Base-by-base conservation (phyloP, 2,329 filamentous ascomycete species). In the Lecanicillium sp. region DNA sequence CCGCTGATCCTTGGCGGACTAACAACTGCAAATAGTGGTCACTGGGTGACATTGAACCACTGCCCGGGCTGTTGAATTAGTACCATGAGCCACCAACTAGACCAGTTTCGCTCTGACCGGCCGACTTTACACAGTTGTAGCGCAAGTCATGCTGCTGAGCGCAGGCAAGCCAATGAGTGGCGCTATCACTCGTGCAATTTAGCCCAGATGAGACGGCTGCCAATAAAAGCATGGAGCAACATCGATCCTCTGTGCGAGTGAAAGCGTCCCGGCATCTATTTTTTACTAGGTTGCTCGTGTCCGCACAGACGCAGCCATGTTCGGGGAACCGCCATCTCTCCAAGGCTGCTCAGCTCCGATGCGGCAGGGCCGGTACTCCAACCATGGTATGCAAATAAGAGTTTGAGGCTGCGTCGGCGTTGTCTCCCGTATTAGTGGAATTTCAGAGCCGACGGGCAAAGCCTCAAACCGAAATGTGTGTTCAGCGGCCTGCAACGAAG, bases 401-500 rank as follows among this genome's bases (percentile, higher is more conserved):
- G 32, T 38, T 30, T 45, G 42, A 30, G 43, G 24, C 20, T 19
- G 15, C 35, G 14, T 46, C 33, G 12, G 43, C n/a, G n/a, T n/a
- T 37, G 24, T 30, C 30, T 27, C n/a, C 8, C 33, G 20, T 4
- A 30, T 15, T 36, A n/a, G 30, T 21, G 30, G 30, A 35, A 33
- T 44, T 14, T 35, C 3, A 19, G 12, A 15, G 17, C 20, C 30
- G 14, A 23, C 27, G 11, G 32, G 32, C 21, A 36, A 14, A 23
- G 12, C n/a, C n/a, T n/a, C n/a, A n/a, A n/a, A n/a, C n/a, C n/a
- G n/a, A n/a, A n/a, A n/a, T n/a, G n/a, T n/a, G n/a, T n/a, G n/a
- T n/a, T n/a, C n/a, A n/a, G n/a, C n/a, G n/a, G n/a, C n/a, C n/a
- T n/a, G n/a, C n/a, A n/a, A n/a, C n/a, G n/a, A n/a, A n/a, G 7